Percentiles rank a stretch among this genome's conserved stretches.
Evolutionary conservation across 495 filamentous ascomycete genomes (phyloP).

Genomic region (Penicillium paxilli): DNA sequence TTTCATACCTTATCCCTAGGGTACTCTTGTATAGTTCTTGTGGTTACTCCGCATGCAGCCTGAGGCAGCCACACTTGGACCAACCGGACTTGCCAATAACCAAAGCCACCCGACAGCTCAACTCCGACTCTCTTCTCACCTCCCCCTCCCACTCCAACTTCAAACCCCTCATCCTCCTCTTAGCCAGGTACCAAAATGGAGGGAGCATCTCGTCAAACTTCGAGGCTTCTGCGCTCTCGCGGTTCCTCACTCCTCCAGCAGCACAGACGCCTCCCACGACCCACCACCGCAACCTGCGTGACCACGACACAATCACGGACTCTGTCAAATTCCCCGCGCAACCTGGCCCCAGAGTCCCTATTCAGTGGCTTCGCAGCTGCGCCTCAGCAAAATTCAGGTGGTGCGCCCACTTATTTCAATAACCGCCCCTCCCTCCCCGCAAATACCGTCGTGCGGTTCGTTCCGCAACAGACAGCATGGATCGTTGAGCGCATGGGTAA

Average conservation of each 20-base stretch:
- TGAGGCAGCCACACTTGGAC: slow-evolving; percentile 22
- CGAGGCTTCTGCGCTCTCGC: slow-evolving; percentile 37
- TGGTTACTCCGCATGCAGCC: slow-evolving; percentile 12
- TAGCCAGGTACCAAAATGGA: slow-evolving; percentile 34
- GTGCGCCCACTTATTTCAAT: slow-evolving; percentile 54
- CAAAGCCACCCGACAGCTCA: slow-evolving; percentile 17
- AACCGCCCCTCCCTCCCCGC: slow-evolving; percentile 69
- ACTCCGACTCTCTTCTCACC: slow-evolving; percentile 16
- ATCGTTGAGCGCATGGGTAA: slow-evolving; percentile 99
- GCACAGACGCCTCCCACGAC: slow-evolving; percentile 19
- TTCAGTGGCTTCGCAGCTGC: slow-evolving; percentile 23
- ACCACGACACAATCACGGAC: slow-evolving; percentile 31
- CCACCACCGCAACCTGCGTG: slow-evolving; percentile 20
- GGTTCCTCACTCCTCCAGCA: slow-evolving; percentile 22
- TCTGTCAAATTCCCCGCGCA: slow-evolving; percentile 33
- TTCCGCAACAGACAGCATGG: slow-evolving; percentile 99
- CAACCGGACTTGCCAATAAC: slow-evolving; percentile 17
- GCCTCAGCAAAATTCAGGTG: slow-evolving; percentile 17
- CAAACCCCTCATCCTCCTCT: background rate
- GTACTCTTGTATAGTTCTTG: background rate
- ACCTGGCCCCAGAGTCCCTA: slow-evolving; percentile 36
- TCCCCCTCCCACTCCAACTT: slow-evolving; percentile 7
- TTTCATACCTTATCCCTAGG: no score
- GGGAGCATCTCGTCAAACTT: slow-evolving; percentile 37
- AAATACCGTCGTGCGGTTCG: slow-evolving; percentile 95